phyloP scores from a whole-genome alignment of 768 basidiomycete genomes.

The Leccinum disarticulatum region DNA sequence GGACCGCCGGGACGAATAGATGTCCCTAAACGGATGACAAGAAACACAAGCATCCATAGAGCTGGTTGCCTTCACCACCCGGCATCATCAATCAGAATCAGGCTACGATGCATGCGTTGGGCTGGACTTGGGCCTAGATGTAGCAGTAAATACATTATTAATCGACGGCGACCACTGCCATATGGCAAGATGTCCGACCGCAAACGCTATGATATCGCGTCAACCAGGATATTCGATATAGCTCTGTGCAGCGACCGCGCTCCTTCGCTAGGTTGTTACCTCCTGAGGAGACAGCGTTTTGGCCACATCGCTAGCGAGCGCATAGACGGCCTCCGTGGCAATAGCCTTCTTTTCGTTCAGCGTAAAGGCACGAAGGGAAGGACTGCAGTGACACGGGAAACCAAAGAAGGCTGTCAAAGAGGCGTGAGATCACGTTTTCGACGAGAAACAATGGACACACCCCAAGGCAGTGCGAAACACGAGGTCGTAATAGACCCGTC shows the following conservation, averaged over 20 bases:
- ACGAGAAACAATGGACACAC: slow-evolving; percentile 42
- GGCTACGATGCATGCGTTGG: background rate
- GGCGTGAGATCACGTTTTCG: slow-evolving; percentile 23
- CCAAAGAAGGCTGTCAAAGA: slow-evolving; percentile 55
- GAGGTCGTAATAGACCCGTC: slow-evolving; percentile 61
- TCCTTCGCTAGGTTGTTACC: slow-evolving; percentile 69
- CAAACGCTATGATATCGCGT: slow-evolving; percentile 41
- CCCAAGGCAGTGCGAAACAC: slow-evolving; percentile 71
- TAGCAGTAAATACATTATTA: slow-evolving; percentile 17
- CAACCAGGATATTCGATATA: slow-evolving; percentile 69
- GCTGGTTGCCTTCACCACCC: background rate
- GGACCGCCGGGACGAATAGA: background rate
- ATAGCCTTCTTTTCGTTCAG: slow-evolving; percentile 72
- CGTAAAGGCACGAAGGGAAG: slow-evolving; percentile 83
- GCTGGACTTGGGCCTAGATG: slow-evolving; percentile 14
- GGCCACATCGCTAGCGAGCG: slow-evolving; percentile 54
- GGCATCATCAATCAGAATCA: background rate
- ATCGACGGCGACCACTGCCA: background rate
- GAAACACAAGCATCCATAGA: background rate
- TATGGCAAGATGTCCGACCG: slow-evolving; percentile 1
- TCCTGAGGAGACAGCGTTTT: slow-evolving; percentile 47
- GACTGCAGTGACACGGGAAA: slow-evolving; percentile 78
- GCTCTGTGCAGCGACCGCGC: slow-evolving; percentile 77
- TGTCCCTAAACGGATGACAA: background rate
- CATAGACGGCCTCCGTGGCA: slow-evolving; percentile 66